phyloP scores from a whole-genome alignment of 1,139 yeast species.

The Nadsonia commutata region DNA sequence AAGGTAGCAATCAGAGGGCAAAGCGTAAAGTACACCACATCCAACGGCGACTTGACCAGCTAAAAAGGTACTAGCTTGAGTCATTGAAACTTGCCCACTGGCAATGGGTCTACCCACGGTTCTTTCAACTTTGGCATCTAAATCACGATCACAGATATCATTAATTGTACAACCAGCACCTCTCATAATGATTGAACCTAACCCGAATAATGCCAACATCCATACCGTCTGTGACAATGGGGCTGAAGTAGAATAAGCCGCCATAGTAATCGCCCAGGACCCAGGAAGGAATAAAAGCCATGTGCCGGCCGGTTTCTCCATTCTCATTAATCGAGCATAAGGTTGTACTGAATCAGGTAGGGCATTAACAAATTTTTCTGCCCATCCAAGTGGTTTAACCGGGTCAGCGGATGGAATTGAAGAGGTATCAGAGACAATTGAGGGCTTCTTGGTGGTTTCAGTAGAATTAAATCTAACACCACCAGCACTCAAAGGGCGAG shows the following conservation, averaged over 20 bases:
- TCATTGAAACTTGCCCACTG: conserved; percentile 60
- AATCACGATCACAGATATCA: conserved; percentile 69
- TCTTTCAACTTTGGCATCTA: conserved; percentile 75
- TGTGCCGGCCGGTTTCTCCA: conserved; percentile 92
- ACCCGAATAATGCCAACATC: conserved; percentile 50
- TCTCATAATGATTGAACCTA: conserved; percentile 84
- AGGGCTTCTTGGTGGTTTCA: too few species aligned
- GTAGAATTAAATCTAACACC: too few species aligned
- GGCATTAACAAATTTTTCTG: conserved; percentile 30
- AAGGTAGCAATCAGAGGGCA: conserved; percentile 72
- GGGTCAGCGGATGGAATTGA: too few species aligned
- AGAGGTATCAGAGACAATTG: too few species aligned
- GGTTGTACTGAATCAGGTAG: conserved; percentile 70
- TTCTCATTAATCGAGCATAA: conserved; percentile 77
- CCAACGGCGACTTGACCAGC: conserved; percentile 72
- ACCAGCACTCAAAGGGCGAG: too few species aligned
- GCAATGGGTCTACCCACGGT: conserved; percentile 87
- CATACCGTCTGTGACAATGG: conserved; percentile 45
- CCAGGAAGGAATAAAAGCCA: conserved; percentile 69
- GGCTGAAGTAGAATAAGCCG: conserved; percentile 59
- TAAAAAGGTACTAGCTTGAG: conserved; percentile 60
- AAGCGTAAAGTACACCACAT: conserved; percentile 47
- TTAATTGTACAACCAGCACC: conserved; percentile 97
- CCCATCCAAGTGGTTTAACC: conserved; percentile 11
- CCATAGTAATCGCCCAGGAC: conserved; percentile 74